These are phyloP conservation scores for Ascoidea rubescens DNA, from an alignment of 805 yeast genomes.

Conservation along the genomic window DNA sequence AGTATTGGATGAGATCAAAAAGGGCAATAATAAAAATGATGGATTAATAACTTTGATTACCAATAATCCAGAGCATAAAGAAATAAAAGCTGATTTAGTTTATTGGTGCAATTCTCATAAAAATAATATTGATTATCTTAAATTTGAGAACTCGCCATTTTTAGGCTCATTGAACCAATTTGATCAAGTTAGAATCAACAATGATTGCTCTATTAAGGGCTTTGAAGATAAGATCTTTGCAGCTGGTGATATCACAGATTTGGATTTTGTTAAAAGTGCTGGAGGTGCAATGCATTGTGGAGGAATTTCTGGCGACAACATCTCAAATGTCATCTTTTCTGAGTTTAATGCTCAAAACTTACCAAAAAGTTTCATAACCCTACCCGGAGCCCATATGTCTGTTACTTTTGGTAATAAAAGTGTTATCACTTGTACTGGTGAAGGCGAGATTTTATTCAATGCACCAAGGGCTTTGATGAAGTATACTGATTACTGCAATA, in stretches of 20 bases:
- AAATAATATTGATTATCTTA: constrained; percentile 20
- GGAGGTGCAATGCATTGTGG: constrained; percentile 20
- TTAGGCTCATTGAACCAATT: constrained; percentile 13
- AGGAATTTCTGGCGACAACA: not conserved
- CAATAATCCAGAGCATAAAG: not conserved
- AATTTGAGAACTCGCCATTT: constrained; percentile 11
- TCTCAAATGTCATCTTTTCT: too few relatives aligned
- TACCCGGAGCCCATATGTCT: not conserved
- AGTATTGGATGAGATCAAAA: constrained; percentile 13
- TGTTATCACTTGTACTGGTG: not conserved
- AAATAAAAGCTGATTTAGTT: constrained; percentile 18
- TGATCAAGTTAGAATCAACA: constrained; percentile 15
- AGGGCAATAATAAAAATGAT: constrained; percentile 11
- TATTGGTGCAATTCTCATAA: constrained; percentile 24
- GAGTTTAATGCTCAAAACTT: too few relatives aligned
- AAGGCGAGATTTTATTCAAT: constrained; percentile 2
- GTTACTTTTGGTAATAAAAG: not conserved
- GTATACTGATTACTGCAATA: constrained; percentile 5
- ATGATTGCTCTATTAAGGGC: constrained; percentile 14
- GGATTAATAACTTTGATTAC: too few relatives aligned
- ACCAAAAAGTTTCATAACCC: too few relatives aligned
- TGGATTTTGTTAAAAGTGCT: constrained; percentile 25
- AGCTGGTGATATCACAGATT: constrained; percentile 22
- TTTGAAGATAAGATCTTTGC: constrained; percentile 19
- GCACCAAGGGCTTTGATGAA: not conserved